A percentile compares a stretch with the other conserved stretches of the same genome.
Conservation (phyloP, 805 yeast genomes). For the Millerozyma acaciae region DNA sequence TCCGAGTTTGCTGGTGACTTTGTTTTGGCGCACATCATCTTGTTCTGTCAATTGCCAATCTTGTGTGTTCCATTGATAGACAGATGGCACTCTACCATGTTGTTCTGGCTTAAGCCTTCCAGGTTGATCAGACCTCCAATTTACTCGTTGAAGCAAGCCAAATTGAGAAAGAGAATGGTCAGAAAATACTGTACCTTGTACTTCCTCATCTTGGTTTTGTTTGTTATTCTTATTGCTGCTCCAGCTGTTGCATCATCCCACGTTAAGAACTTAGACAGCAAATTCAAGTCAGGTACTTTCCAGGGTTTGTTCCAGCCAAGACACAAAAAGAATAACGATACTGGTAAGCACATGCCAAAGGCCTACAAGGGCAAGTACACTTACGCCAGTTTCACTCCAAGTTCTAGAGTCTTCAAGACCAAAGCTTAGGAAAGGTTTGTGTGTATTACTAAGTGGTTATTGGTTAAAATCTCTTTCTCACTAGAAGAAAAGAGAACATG, state of each 20-base stretch:
- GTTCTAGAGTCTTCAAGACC: constrained; percentile 55
- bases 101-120: constrained; percentile 97
- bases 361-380: constrained; percentile 18
- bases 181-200: constrained; percentile 85
- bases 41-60: constrained; percentile 87
- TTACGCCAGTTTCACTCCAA: constrained; percentile 51
- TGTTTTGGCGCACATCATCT: constrained; percentile 81
- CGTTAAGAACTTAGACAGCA: constrained; percentile 22
- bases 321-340: constrained; percentile 76
- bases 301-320: constrained; percentile 89
- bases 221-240: constrained; percentile 75
- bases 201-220: constrained; percentile 63
- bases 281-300: constrained; percentile 34
- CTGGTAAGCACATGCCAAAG: constrained; percentile 50
- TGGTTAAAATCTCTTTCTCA: too few relatives aligned
- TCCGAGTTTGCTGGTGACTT: constrained; percentile 97
- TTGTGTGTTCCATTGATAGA: constrained; percentile 83
- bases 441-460: neutral
- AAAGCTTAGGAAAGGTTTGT: constrained; percentile 34
- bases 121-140: constrained; percentile 98
- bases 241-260: constrained; percentile 82
- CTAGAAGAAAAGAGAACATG: too few relatives aligned
- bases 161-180: constrained; percentile 96
- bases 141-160: constrained; percentile 92
- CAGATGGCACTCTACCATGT: constrained; percentile 96